Evolutionary conservation across 257 asterid genomes (phyloP).

Genomic region (Scutellaria barbata): DNA sequence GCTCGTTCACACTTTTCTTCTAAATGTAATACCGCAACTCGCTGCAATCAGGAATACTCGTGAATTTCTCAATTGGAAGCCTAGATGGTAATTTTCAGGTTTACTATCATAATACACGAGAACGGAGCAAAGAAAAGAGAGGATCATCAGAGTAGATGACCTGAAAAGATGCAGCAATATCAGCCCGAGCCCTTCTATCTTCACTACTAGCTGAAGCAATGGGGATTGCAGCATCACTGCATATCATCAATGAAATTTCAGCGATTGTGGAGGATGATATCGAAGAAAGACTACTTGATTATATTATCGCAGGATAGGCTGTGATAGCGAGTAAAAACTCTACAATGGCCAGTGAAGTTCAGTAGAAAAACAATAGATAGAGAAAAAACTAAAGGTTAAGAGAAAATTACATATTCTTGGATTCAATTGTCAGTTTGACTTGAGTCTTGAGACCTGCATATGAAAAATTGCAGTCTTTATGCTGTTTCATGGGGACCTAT

Average conservation of each 20-base stretch:
- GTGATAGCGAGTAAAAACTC: constrained; percentile 7
- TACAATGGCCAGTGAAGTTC: not conserved
- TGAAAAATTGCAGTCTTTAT: constrained; percentile 95
- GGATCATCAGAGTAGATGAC: constrained; percentile 40
- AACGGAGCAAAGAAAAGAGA: constrained; percentile 2
- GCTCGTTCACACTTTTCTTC: constrained; percentile 93
- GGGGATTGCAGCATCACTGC: constrained; percentile 79
- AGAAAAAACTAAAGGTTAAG: constrained; percentile 11
- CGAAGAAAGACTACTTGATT: constrained; percentile 4
- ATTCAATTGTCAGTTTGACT: constrained; percentile 94
- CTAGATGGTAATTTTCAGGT: constrained; percentile 2
- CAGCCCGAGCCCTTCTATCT: constrained; percentile 86
- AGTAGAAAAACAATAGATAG: constrained; percentile 17
- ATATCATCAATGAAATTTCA: constrained; percentile 22
- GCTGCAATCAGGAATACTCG: constrained; percentile 48
- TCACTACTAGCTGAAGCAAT: constrained; percentile 67
- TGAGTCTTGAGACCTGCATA: constrained; percentile 99
- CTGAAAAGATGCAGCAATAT: constrained; percentile 98
- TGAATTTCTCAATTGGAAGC: constrained; percentile 21
- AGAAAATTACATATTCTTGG: constrained; percentile 70
- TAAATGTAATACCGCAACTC: constrained; percentile 86
- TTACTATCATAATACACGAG: not conserved
- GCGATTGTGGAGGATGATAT: constrained; percentile 1
- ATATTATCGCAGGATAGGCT: not conserved
- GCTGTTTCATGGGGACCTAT: constrained; percentile 98